Evolutionary conservation across 2,329 filamentous ascomycete species (phyloP).

Genomic region (Aspergillus ochraceus): DNA sequence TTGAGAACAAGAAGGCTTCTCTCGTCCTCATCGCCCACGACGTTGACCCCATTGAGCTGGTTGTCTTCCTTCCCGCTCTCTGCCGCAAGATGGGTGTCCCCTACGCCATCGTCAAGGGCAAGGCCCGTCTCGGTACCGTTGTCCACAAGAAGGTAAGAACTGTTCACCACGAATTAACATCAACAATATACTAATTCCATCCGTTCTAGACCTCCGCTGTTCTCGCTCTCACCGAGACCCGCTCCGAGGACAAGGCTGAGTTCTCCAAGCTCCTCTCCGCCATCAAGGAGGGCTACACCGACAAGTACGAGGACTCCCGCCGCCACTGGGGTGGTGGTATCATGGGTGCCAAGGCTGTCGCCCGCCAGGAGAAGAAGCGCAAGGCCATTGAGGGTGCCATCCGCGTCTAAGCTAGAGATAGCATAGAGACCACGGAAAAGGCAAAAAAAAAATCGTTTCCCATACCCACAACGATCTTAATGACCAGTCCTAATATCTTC

Average conservation of each 20-base stretch:
- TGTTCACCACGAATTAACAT: too few relatives aligned
- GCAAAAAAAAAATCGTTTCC: too few relatives aligned
- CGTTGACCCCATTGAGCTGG: slow-evolving; percentile 98
- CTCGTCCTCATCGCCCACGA: slow-evolving; percentile 99
- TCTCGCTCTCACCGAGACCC: slow-evolving; percentile 92
- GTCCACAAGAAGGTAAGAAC: slow-evolving; percentile 93
- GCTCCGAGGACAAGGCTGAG: slow-evolving; percentile 97
- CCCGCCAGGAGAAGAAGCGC: slow-evolving; percentile 77
- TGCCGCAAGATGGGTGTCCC: slow-evolving; percentile 99
- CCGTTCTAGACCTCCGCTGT: slow-evolving; percentile 81
- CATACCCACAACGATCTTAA: slow-evolving; percentile 21
- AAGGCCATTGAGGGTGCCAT: slow-evolving; percentile 92
- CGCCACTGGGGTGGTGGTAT: slow-evolving; percentile 99
- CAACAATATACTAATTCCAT: slow-evolving; percentile 25
- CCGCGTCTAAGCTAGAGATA: slow-evolving; percentile 74
- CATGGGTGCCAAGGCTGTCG: slow-evolving; percentile 93
- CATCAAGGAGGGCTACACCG: slow-evolving; percentile 96
- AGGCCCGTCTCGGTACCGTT: slow-evolving; percentile 97
- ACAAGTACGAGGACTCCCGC: slow-evolving; percentile 89
- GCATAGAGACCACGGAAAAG: slow-evolving; percentile 4
- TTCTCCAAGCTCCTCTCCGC: slow-evolving; percentile 93
- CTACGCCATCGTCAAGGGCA: slow-evolving; percentile 99
- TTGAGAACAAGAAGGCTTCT: slow-evolving; percentile 99
- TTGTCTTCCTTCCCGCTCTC: slow-evolving; percentile 97
- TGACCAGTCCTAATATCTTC: slow-evolving; percentile 9